Conservation (phyloP, 1,284 basidiomycete genomes). For the Prillingera fragicola region DNA sequence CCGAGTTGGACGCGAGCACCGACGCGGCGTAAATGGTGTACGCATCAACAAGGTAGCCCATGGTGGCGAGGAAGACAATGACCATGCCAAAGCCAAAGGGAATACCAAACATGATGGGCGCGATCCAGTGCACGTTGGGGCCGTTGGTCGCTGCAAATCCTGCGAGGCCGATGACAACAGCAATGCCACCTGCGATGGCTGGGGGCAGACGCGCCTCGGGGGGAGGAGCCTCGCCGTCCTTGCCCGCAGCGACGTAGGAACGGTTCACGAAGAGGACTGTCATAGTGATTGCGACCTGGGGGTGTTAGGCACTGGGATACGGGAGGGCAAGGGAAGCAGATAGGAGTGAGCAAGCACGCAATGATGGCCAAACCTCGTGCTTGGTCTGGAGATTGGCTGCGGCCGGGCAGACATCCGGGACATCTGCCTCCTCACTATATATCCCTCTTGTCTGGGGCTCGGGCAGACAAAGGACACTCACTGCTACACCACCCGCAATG, state of each 20-base stretch:
- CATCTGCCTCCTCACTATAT: conserved; percentile 18
- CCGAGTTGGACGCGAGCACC: conserved; percentile 52
- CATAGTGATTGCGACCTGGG: conserved; percentile 3
- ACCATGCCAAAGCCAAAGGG: conserved; percentile 61
- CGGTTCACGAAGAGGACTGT: conserved; percentile 46
- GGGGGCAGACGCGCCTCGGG: conserved; percentile 58
- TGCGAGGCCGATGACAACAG: conserved; percentile 44
- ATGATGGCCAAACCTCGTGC: no score
- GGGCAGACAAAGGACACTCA: no score
- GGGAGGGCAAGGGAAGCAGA: no score
- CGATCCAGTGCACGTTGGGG: conserved; percentile 50
- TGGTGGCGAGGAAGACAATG: conserved; percentile 56
- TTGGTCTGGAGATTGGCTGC: no score
- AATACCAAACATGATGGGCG: conserved; percentile 55
- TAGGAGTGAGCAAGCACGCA: no score
- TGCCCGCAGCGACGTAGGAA: conserved; percentile 56
- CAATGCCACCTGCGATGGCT: conserved; percentile 49
- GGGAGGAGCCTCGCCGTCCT: conserved; percentile 49
- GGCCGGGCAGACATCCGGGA: neutral
- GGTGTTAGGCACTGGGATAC: conserved; percentile 7
- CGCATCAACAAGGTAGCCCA: conserved; percentile 59
- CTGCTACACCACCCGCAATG: conserved; percentile 59
- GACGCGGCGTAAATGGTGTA: conserved; percentile 55
- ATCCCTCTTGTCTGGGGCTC: no score
- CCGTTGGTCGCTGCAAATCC: conserved; percentile 44